phyloP scores from a whole-genome alignment of 331 rosid species.

The Ulmus americana region DNA sequence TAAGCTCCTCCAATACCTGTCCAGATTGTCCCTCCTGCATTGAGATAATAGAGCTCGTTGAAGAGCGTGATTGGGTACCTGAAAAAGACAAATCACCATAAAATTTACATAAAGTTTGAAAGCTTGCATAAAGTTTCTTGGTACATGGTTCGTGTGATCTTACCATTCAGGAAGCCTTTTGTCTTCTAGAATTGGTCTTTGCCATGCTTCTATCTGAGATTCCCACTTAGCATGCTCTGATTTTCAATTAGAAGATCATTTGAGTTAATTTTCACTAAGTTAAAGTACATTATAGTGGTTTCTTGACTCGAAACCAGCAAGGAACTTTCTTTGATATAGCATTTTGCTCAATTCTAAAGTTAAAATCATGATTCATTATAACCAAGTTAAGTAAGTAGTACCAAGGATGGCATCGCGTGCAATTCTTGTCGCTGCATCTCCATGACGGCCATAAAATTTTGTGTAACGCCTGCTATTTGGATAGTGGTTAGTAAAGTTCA shows the following conservation, averaged over 20 bases:
- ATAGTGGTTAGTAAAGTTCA: background rate
- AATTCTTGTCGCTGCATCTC: slow-evolving; percentile 16
- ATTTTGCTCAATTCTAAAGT: too few species aligned
- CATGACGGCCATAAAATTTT: slow-evolving; percentile 17
- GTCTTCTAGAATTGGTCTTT: slow-evolving; percentile 78
- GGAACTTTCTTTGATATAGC: too few species aligned
- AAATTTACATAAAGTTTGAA: slow-evolving; percentile 24
- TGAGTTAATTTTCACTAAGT: background rate
- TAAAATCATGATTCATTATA: background rate
- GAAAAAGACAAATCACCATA: slow-evolving; percentile 21
- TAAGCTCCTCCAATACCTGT: slow-evolving; percentile 46
- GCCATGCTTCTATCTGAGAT: slow-evolving; percentile 82
- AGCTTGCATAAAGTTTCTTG: background rate
- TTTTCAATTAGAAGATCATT: slow-evolving; percentile 4
- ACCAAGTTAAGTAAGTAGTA: background rate
- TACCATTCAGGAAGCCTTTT: slow-evolving; percentile 81
- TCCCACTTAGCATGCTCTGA: slow-evolving; percentile 68
- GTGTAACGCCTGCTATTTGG: slow-evolving; percentile 13
- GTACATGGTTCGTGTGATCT: slow-evolving; percentile 22
- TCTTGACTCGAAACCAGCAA: background rate
- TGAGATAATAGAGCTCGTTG: slow-evolving; percentile 75
- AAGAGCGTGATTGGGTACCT: slow-evolving; percentile 81
- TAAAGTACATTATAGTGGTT: background rate
- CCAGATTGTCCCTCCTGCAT: slow-evolving; percentile 82
- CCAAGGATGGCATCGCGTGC: slow-evolving; percentile 20